Percentiles rank a stretch among this genome's conserved stretches.
These are phyloP conservation scores for Pseudocercospora ulei DNA, from an alignment of 2,329 filamentous ascomycete species.

Conservation along the genomic window DNA sequence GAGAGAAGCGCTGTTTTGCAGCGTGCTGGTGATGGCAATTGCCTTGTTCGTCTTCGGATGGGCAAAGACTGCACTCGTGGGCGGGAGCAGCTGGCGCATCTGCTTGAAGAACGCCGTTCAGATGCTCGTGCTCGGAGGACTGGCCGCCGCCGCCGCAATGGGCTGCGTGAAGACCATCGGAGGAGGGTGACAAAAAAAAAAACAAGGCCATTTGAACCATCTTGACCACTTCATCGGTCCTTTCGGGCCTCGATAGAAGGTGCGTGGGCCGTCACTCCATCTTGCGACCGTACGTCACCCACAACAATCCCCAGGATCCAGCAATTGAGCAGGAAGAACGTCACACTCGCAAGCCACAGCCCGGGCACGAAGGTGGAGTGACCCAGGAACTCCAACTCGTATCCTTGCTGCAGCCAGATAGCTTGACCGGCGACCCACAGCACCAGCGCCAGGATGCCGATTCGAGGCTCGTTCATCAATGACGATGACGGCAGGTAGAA, in stretches of 20 bases:
- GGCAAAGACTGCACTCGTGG: conserved; percentile 50
- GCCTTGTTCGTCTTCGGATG: conserved; percentile 57
- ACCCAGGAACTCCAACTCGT: conserved; percentile 52
- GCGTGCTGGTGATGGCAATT: conserved; percentile 51
- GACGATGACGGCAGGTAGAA: conserved; percentile 78
- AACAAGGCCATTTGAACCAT: background rate
- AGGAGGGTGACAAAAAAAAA: conserved; percentile 11
- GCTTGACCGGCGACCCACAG: conserved; percentile 68
- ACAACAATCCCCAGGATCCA: conserved; percentile 80
- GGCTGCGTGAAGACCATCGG: conserved; percentile 51
- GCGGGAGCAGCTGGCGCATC: conserved; percentile 37
- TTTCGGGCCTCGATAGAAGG: conserved; percentile 9
- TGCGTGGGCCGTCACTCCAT: background rate
- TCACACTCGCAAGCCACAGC: conserved; percentile 63
- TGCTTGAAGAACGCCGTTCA: conserved; percentile 53
- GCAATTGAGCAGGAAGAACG: conserved; percentile 76
- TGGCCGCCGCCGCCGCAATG: conserved; percentile 59
- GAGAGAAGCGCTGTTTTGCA: conserved; percentile 49
- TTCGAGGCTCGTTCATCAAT: conserved; percentile 50
- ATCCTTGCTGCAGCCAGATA: conserved; percentile 45
- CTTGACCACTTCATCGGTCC: conserved; percentile 11
- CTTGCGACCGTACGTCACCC: conserved; percentile 46
- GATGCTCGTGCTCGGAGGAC: conserved; percentile 54
- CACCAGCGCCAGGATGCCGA: conserved; percentile 56
- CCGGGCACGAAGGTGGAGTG: conserved; percentile 75